A percentile compares a stretch with the other conserved stretches of the same genome.
Evolutionary conservation across 805 yeast genomes (phyloP).

Genomic region (Ogataea corticis): DNA sequence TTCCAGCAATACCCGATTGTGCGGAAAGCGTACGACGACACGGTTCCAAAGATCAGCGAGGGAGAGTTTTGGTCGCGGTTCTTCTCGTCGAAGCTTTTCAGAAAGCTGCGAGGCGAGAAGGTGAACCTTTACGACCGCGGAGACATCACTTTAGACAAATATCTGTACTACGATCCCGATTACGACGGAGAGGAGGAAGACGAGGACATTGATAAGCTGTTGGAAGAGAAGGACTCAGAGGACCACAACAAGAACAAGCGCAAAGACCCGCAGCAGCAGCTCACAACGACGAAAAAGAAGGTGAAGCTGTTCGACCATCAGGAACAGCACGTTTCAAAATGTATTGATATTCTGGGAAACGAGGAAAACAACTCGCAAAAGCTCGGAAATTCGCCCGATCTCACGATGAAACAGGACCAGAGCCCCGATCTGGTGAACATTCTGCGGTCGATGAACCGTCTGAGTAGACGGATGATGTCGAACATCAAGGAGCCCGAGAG

Average conservation of each 20-base stretch:
- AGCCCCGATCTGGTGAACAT: constrained; percentile 72
- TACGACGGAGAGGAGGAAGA: constrained; percentile 42
- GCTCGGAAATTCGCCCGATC: constrained; percentile 80
- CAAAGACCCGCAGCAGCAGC: constrained; percentile 21
- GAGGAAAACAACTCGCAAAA: constrained; percentile 74
- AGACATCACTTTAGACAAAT: constrained; percentile 82
- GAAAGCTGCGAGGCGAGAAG: constrained; percentile 87
- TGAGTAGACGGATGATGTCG: constrained; percentile 78
- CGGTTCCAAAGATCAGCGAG: constrained; percentile 85
- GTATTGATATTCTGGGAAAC: constrained; percentile 80
- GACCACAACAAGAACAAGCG: constrained; percentile 36
- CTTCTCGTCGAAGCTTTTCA: constrained; percentile 84
- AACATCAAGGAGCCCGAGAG: constrained; percentile 45
- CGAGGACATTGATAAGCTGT: constrained; percentile 32
- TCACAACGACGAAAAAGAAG: constrained; percentile 31
- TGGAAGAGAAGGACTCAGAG: constrained; percentile 38
- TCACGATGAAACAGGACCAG: constrained; percentile 74
- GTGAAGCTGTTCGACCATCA: constrained; percentile 37
- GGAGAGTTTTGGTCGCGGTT: constrained; percentile 97
- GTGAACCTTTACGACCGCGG: constrained; percentile 74
- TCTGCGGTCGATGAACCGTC: constrained; percentile 83
- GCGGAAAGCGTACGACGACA: constrained; percentile 82
- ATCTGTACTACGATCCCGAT: constrained; percentile 69
- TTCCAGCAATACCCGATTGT: constrained; percentile 93
- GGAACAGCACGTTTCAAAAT: constrained; percentile 57